phyloP scores from a whole-genome alignment of 2,329 filamentous ascomycete species.

The Claviceps quebecensis region DNA sequence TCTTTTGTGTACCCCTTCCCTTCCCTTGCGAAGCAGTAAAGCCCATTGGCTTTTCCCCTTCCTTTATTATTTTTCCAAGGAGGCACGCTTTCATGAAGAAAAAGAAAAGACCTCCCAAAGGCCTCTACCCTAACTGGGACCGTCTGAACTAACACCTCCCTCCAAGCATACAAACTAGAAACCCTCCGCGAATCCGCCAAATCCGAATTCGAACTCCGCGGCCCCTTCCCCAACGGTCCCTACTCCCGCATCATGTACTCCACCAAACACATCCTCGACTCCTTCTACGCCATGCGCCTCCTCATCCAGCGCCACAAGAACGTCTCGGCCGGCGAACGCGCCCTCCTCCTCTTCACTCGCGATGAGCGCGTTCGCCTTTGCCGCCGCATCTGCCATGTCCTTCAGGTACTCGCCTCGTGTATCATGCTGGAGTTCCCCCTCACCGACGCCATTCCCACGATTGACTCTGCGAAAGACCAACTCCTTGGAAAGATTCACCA shows the following conservation, averaged over 20 bases:
- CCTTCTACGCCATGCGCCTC: slow-evolving; percentile 92
- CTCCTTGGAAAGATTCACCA: slow-evolving; percentile 77
- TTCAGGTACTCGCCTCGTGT: slow-evolving; percentile 74
- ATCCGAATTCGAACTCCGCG: slow-evolving; percentile 79
- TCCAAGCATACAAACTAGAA: slow-evolving; percentile 50
- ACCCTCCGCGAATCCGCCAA: slow-evolving; percentile 56
- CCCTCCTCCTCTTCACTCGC: slow-evolving; percentile 64
- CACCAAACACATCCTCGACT: slow-evolving; percentile 75
- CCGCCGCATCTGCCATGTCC: slow-evolving; percentile 79
- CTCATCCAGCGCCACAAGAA: slow-evolving; percentile 69
- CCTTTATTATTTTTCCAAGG: no score
- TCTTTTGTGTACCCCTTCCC: no score
- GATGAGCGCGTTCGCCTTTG: slow-evolving; percentile 70
- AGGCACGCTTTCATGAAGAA: no score
- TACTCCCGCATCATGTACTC: slow-evolving; percentile 64
- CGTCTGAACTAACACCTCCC: slow-evolving; percentile 1
- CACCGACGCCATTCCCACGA: slow-evolving; percentile 74
- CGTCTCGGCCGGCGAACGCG: slow-evolving; percentile 66
- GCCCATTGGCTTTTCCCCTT: no score
- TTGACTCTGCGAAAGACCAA: slow-evolving; percentile 66
- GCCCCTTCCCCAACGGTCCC: slow-evolving; percentile 66
- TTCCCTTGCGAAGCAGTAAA: no score
- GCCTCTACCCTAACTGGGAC: no score
- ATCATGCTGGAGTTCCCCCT: slow-evolving; percentile 92
- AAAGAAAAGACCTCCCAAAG: no score